phyloP scores from a whole-genome alignment of 2,329 filamentous ascomycete species.

The Penicillium sp. region DNA sequence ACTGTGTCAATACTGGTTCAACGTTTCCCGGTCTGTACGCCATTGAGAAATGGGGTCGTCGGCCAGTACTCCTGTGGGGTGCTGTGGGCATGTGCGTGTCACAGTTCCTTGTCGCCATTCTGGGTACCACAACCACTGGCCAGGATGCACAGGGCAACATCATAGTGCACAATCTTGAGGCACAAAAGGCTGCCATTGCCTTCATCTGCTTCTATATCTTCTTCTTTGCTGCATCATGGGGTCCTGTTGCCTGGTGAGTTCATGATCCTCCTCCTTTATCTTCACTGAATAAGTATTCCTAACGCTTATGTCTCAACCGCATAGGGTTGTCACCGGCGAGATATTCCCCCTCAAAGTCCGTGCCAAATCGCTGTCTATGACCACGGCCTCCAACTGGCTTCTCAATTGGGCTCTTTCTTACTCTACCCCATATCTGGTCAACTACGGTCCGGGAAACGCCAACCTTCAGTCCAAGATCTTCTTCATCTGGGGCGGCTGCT shows the following conservation, averaged over 20 bases:
- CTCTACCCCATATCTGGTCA: constrained; percentile 77
- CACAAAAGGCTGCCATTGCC: constrained; percentile 46
- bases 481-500: constrained; percentile 61
- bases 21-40: constrained; percentile 51
- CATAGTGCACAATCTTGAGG: constrained; percentile 20
- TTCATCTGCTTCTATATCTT: constrained; percentile 51
- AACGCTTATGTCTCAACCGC: too few species aligned
- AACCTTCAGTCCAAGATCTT: constrained; percentile 63
- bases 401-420: constrained; percentile 79
- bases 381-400: constrained; percentile 58
- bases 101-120: constrained; percentile 52
- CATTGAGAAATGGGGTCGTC: constrained; percentile 52
- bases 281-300: not conserved
- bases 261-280: not conserved
- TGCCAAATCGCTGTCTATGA: constrained; percentile 53
- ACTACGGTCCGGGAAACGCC: constrained; percentile 64
- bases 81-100: constrained; percentile 48
- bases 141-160: constrained; percentile 21
- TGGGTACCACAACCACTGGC: constrained; percentile 38
- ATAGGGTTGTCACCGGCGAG: constrained; percentile 49
- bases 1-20: constrained; percentile 49
- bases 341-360: constrained; percentile 51
- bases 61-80: constrained; percentile 49
- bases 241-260: constrained; percentile 31
- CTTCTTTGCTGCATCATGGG: constrained; percentile 50